phyloP scores from a whole-genome alignment of 106 monocot species.

The Vanilla planifolia region DNA sequence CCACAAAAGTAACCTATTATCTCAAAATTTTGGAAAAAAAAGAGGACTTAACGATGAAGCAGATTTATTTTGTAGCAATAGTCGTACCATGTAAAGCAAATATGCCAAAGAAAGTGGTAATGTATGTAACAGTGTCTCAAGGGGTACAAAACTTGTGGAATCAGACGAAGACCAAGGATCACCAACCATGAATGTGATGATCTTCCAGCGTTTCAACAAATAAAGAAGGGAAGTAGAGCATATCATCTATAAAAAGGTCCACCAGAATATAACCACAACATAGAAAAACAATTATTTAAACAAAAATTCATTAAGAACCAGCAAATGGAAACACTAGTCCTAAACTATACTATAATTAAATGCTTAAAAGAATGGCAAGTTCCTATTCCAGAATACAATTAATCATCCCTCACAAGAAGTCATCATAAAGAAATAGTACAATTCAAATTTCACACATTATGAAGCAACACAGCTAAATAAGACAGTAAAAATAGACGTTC shows the following conservation, averaged over 20 bases:
- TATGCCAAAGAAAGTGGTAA: conserved; percentile 84
- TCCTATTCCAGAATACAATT: no score
- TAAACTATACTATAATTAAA: no score
- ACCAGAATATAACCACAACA: conserved; percentile 1
- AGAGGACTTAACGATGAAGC: background rate
- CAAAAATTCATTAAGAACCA: no score
- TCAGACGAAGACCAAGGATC: conserved; percentile 52
- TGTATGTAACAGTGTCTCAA: conserved; percentile 58
- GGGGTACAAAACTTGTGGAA: conserved; percentile 51
- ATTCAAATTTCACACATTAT: background rate
- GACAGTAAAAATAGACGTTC: no score
- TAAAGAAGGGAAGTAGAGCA: conserved; percentile 70
- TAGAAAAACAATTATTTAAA: background rate
- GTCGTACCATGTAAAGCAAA: conserved; percentile 89
- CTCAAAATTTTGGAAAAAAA: background rate
- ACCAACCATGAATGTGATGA: conserved; percentile 67
- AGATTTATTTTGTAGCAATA: background rate
- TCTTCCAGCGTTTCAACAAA: conserved; percentile 59
- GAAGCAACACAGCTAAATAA: background rate
- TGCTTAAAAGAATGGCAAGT: no score
- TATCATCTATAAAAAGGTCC: conserved; percentile 68
- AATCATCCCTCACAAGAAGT: no score
- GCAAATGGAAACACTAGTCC: no score
- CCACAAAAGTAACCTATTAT: conserved; percentile 2
- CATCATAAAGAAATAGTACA: background rate